Evolutionary conservation across 768 basidiomycete species (phyloP).

Genomic region (Leccinellum rugosiceps): DNA sequence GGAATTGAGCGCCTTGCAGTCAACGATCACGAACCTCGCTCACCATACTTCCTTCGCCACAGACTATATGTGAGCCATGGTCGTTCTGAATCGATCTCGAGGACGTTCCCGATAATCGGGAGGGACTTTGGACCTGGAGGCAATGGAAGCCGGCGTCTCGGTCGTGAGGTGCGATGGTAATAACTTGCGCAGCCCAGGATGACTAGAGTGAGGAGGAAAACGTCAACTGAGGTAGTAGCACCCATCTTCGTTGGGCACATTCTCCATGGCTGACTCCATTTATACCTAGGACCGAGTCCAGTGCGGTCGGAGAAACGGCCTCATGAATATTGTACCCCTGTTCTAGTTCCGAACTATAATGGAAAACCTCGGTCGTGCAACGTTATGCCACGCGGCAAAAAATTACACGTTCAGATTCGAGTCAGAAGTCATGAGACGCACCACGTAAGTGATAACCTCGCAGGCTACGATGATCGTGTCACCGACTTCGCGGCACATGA

Average conservation of each 20-base stretch:
- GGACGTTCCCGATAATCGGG: slow-evolving; percentile 23
- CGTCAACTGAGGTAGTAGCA: not conserved
- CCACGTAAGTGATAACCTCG: slow-evolving; percentile 26
- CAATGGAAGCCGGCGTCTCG: slow-evolving; percentile 9
- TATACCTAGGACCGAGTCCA: slow-evolving; percentile 13
- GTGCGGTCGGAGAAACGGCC: slow-evolving; percentile 3
- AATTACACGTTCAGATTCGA: slow-evolving; percentile 11
- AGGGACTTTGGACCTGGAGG: slow-evolving; percentile 24
- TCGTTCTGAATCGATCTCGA: slow-evolving; percentile 20
- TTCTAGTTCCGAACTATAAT: slow-evolving; percentile 1
- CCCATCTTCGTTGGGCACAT: slow-evolving; percentile 12
- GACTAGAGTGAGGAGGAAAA: slow-evolving; percentile 8
- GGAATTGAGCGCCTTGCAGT: not conserved
- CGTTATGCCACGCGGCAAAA: slow-evolving; percentile 8
- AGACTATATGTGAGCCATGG: slow-evolving; percentile 29
- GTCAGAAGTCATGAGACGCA: slow-evolving; percentile 8
- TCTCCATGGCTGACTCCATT: not conserved
- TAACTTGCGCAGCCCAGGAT: slow-evolving; percentile 11
- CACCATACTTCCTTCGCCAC: slow-evolving; percentile 30
- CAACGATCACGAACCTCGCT: not conserved
- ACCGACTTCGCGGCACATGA: slow-evolving; percentile 12
- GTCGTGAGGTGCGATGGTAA: slow-evolving; percentile 4
- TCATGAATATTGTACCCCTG: slow-evolving; percentile 9
- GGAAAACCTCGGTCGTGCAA: not conserved
- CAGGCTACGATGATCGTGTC: slow-evolving; percentile 18